Evolutionary conservation across 1,139 yeast species (phyloP).

Genomic region (Sporopachydermia cereana): DNA sequence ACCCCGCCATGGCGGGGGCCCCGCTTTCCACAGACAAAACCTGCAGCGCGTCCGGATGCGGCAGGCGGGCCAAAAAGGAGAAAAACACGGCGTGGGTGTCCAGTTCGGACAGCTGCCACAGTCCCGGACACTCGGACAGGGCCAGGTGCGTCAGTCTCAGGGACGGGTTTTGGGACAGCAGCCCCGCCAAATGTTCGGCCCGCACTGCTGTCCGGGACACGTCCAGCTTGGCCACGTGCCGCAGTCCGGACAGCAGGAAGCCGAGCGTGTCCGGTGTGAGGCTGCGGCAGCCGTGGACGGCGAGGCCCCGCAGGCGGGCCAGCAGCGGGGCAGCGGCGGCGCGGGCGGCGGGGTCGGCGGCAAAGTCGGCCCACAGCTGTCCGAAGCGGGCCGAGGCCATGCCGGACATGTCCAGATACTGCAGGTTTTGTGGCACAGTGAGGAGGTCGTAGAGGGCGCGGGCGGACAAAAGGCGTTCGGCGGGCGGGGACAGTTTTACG

Average conservation of each 20-base stretch:
- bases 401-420: conserved; percentile 5
- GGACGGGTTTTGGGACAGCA: neutral
- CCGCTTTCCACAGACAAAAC: neutral
- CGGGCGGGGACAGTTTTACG: neutral
- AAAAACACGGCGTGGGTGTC: neutral
- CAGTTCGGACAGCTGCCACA: neutral
- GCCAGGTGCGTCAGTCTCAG: neutral
- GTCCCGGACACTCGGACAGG: neutral
- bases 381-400: neutral
- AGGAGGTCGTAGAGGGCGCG: neutral
- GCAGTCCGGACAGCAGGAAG: neutral
- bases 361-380: neutral
- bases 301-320: neutral
- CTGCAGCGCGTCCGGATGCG: neutral
- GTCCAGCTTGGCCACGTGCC: neutral
- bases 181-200: neutral
- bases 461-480: neutral
- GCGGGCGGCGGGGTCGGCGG: neutral
- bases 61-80: neutral
- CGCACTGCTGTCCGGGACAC: neutral
- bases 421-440: neutral
- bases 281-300: neutral
- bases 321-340: neutral
- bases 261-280: neutral
- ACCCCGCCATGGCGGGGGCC: neutral